Evolutionary conservation across 1,284 basidiomycete genomes (phyloP).

Genomic region (Anthracocystis panici-leucophaei): DNA sequence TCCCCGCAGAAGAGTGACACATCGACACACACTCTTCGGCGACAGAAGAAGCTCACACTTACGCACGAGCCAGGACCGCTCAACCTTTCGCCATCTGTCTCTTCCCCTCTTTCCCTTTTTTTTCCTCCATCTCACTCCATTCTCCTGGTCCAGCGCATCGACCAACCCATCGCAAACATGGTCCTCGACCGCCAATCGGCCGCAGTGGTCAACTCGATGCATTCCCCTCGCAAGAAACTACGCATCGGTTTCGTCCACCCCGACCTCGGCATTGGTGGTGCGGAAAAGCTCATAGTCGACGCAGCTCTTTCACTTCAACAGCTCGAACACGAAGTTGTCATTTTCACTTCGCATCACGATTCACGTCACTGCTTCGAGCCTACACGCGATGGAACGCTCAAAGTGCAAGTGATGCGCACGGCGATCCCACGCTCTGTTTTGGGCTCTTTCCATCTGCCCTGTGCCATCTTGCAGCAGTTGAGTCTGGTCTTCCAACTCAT

Average conservation of each 20-base stretch:
- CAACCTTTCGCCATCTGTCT: background rate
- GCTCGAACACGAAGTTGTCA: conserved; percentile 86
- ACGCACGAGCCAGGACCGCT: conserved; percentile 9
- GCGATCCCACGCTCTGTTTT: conserved; percentile 80
- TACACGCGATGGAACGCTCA: conserved; percentile 75
- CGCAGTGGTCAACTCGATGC: conserved; percentile 45
- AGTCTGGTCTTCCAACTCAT: conserved; percentile 74
- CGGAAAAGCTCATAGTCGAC: conserved; percentile 95
- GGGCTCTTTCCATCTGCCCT: conserved; percentile 85
- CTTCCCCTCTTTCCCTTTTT: background rate
- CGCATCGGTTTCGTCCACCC: conserved; percentile 90
- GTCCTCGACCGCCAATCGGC: conserved; percentile 45
- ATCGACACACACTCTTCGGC: no score
- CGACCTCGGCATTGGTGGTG: conserved; percentile 96
- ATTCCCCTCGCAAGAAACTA: conserved; percentile 51
- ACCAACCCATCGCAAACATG: conserved; percentile 11
- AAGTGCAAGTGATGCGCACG: conserved; percentile 82
- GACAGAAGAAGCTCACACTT: background rate
- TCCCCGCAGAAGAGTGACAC: background rate
- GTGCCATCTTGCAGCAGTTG: conserved; percentile 88
- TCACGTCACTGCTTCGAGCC: conserved; percentile 71
- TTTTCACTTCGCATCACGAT: conserved; percentile 95
- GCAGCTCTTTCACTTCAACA: conserved; percentile 88
- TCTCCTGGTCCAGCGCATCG: no score
- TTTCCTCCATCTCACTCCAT: background rate